Conservation (phyloP, 2,329 filamentous ascomycete genomes). For the Bertia moriformis region DNA sequence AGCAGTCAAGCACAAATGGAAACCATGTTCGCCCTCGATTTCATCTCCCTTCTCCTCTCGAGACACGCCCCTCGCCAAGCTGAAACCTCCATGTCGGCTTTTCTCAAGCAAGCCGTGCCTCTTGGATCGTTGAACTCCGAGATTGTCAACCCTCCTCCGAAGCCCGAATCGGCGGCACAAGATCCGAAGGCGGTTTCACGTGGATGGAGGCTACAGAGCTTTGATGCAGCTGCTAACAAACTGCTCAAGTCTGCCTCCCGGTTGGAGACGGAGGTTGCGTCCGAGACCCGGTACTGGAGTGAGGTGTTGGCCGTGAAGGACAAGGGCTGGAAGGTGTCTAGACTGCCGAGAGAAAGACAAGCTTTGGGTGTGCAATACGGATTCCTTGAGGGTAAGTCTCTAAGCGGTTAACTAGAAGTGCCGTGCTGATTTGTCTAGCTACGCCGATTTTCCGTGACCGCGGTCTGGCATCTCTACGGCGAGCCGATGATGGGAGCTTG, state of each 20-base stretch:
- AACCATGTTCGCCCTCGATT: slow-evolving; percentile 6
- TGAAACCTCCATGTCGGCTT: slow-evolving; percentile 1
- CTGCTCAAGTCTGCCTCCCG: neutral
- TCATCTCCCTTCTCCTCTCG: neutral
- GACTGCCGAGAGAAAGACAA: neutral
- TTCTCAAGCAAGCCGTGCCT: neutral
- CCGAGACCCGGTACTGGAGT: neutral
- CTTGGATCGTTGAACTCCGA: neutral
- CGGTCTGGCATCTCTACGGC: neutral
- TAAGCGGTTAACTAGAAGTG: too few species aligned
- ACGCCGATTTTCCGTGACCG: neutral
- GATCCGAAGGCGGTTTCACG: neutral
- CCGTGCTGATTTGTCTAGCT: too few species aligned
- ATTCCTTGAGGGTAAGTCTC: too few species aligned
- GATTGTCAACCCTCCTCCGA: neutral
- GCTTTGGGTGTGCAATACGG: neutral
- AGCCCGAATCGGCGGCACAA: neutral
- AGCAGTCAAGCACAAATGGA: slow-evolving; percentile 26
- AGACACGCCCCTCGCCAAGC: neutral
- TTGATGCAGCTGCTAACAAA: neutral
- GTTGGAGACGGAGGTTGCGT: neutral
- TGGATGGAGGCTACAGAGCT: slow-evolving; percentile 1
- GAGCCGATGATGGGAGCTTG: neutral
- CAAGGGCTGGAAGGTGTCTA: neutral
- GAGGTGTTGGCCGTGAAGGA: neutral